Conservation (phyloP, 1,139 yeast genomes). For the Suhomyces wounanorum region DNA sequence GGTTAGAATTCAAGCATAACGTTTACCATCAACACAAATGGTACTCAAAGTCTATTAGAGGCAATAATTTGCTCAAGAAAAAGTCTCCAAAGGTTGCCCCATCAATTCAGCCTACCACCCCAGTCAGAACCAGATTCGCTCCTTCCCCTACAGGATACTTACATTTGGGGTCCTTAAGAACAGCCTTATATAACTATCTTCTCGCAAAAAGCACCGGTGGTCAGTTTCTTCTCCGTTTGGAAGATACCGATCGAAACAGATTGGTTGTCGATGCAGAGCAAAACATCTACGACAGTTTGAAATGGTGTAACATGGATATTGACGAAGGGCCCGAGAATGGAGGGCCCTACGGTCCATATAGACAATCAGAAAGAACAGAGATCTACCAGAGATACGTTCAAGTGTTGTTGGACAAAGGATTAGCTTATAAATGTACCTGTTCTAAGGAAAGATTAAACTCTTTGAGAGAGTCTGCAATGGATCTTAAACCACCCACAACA, state of each 20-base stretch:
- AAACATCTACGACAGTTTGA: conserved; percentile 70
- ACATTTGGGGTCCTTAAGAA: conserved; percentile 89
- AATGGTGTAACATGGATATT: conserved; percentile 73
- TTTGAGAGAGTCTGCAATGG: conserved; percentile 71
- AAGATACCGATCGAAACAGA: conserved; percentile 88
- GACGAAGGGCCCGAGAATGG: conserved; percentile 84
- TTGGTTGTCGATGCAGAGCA: conserved; percentile 80
- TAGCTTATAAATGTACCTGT: conserved; percentile 87
- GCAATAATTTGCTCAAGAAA: conserved; percentile 2
- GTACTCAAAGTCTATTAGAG: conserved; percentile 8
- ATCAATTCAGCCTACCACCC: conserved; percentile 46
- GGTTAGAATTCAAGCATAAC: background rate
- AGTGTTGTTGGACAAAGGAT: conserved; percentile 57
- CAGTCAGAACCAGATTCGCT: conserved; percentile 91
- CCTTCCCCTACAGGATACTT: conserved; percentile 97
- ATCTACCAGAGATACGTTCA: conserved; percentile 65
- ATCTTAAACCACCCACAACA: conserved; percentile 82
- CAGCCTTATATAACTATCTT: conserved; percentile 87
- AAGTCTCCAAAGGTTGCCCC: background rate
- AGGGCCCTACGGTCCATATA: conserved; percentile 73
- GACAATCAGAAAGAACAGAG: conserved; percentile 75
- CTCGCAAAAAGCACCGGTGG: conserved; percentile 82
- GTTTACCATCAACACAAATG: background rate
- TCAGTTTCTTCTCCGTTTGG: conserved; percentile 75
- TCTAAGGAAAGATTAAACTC: conserved; percentile 72